phyloP scores from a whole-genome alignment of 495 filamentous ascomycete species.

The Hyphodiscus hymeniophilus region DNA sequence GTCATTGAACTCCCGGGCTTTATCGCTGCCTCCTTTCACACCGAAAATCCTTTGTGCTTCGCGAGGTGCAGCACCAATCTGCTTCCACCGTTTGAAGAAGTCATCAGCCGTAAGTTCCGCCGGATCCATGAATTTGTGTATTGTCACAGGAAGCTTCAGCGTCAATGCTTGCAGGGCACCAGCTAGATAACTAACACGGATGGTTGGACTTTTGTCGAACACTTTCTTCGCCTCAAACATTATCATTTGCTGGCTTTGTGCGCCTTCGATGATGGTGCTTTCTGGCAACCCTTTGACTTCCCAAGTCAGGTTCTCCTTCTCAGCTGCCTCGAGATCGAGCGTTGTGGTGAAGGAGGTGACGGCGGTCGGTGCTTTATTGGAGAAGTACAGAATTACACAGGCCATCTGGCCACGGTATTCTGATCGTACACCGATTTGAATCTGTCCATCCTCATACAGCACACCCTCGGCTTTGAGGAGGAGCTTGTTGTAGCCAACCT shows the following conservation, averaged over 20 bases:
- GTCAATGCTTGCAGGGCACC: conserved; percentile 91
- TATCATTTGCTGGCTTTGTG: conserved; percentile 86
- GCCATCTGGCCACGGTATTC: conserved; percentile 93
- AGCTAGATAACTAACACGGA: conserved; percentile 88
- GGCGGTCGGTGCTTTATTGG: conserved; percentile 77
- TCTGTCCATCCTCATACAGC: conserved; percentile 88
- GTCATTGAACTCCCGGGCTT: conserved; percentile 42
- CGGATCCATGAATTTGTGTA: conserved; percentile 94
- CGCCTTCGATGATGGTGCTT: conserved; percentile 61
- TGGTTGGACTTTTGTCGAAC: conserved; percentile 79
- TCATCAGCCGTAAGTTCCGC: conserved; percentile 78
- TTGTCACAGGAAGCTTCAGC: conserved; percentile 76
- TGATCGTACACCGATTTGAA: conserved; percentile 85
- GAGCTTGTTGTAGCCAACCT: conserved; percentile 79
- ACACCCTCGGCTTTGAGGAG: conserved; percentile 76
- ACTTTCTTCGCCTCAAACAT: conserved; percentile 82
- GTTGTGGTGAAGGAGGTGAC: conserved; percentile 92
- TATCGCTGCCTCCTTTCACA: conserved; percentile 36
- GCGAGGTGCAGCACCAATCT: conserved; percentile 82
- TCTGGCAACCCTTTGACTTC: conserved; percentile 86
- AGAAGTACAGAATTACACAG: conserved; percentile 90
- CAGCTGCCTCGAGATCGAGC: conserved; percentile 64
- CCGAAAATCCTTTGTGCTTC: conserved; percentile 85
- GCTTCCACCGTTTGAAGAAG: conserved; percentile 98
- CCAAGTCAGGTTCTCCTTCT: conserved; percentile 61